A percentile compares a stretch with the other conserved stretches of the same genome.
Evolutionary conservation across 225 moss, liverwort and hornwort species (phyloP).

Genomic region (Polytrichum formosum): DNA sequence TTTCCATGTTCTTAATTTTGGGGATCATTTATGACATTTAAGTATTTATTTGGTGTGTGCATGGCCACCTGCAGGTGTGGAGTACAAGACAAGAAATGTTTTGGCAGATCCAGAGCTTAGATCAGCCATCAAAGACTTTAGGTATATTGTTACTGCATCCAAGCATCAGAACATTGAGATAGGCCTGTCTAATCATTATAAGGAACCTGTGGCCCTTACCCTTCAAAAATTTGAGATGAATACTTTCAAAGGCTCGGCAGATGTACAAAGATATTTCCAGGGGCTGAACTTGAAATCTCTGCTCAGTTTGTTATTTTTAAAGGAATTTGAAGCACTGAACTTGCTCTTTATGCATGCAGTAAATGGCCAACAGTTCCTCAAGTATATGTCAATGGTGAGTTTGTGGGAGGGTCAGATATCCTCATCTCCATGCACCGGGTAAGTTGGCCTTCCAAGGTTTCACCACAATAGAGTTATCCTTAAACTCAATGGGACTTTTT

Average conservation of each 20-base stretch:
- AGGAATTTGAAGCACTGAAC: not conserved
- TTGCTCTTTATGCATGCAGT: conserved; percentile 33
- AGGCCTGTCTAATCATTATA: too few species aligned
- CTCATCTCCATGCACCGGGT: conserved; percentile 89
- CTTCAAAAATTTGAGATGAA: too few species aligned
- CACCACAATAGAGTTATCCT: too few species aligned
- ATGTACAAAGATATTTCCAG: too few species aligned
- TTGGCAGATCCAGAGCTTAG: conserved; percentile 76
- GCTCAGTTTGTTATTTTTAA: too few species aligned
- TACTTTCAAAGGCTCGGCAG: too few species aligned
- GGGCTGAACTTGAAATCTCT: too few species aligned
- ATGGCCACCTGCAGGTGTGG: conserved; percentile 45
- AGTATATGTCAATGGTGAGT: conserved; percentile 88
- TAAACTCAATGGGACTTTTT: not conserved
- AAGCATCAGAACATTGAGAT: too few species aligned
- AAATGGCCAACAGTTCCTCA: conserved; percentile 94
- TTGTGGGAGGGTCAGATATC: conserved; percentile 92
- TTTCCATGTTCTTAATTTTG: not conserved
- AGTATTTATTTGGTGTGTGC: not conserved
- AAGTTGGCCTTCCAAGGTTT: not conserved
- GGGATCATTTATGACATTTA: not conserved
- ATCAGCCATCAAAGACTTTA: conserved; percentile 72
- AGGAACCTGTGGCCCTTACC: too few species aligned
- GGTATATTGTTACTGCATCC: conserved; percentile 20
- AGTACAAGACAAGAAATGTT: conserved; percentile 65